Evolutionary conservation across 1,284 basidiomycete genomes (phyloP).

Genomic region (Rhodotorula glutinis): DNA sequence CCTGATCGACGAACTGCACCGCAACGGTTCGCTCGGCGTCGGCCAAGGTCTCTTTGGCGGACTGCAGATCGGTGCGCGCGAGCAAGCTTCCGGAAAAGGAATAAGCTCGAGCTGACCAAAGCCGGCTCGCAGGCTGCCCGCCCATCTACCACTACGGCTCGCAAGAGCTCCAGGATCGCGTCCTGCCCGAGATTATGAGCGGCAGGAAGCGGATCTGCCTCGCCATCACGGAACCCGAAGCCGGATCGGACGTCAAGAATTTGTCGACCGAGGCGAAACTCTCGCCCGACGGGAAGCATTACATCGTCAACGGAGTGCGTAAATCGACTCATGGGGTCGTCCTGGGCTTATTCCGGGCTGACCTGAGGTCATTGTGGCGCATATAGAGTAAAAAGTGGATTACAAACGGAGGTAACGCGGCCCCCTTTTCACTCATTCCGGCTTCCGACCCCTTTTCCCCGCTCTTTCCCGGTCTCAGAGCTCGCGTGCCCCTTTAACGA

Average conservation of each 20-base stretch:
- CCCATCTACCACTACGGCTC: constrained; percentile 49
- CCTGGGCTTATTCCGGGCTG: constrained; percentile 12
- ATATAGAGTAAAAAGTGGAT: constrained; percentile 34
- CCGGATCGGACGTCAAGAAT: constrained; percentile 49
- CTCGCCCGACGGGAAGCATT: constrained; percentile 45
- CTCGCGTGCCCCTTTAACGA: too few species aligned
- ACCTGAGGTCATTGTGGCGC: too few species aligned
- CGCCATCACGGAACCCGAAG: constrained; percentile 42
- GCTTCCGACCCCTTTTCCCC: neutral
- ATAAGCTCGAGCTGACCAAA: too few species aligned
- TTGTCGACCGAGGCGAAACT: constrained; percentile 44
- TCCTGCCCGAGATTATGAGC: constrained; percentile 48
- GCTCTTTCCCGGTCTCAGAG: too few species aligned
- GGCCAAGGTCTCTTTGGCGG: constrained; percentile 48
- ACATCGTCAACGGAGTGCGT: constrained; percentile 22
- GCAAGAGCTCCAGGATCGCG: constrained; percentile 48
- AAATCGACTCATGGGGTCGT: too few species aligned
- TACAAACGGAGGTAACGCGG: constrained; percentile 16
- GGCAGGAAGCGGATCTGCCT: constrained; percentile 51
- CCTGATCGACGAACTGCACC: constrained; percentile 38
- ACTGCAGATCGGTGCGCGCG: constrained; percentile 47
- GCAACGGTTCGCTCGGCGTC: constrained; percentile 36
- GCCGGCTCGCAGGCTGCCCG: constrained; percentile 35
- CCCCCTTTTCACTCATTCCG: too few species aligned
- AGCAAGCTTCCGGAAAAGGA: too few species aligned